These are phyloP conservation scores for Anthostomella pinea DNA, from an alignment of 2,329 filamentous ascomycete species.

Conservation along the genomic window DNA sequence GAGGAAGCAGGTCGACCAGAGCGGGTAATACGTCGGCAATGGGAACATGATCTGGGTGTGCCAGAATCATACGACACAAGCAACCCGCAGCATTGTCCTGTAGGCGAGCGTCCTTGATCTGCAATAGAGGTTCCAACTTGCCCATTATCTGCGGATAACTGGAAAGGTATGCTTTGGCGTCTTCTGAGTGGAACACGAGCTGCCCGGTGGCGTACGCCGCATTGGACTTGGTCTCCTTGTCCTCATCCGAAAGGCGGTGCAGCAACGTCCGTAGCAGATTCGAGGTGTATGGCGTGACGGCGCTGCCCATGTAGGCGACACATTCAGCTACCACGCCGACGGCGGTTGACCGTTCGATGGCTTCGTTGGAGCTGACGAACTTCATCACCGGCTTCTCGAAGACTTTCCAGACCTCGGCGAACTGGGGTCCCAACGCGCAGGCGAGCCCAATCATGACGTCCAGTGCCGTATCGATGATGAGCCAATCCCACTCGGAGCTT, in stretches of 20 bases:
- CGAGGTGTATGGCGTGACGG: conserved; percentile 78
- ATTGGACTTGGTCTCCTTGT: conserved; percentile 90
- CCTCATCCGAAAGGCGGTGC: conserved; percentile 84
- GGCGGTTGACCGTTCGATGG: conserved; percentile 82
- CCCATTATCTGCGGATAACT: conserved; percentile 74
- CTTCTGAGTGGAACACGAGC: conserved; percentile 76
- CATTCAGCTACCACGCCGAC: conserved; percentile 92
- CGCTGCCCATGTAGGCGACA: conserved; percentile 76
- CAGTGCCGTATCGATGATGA: conserved; percentile 89
- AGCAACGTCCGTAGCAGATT: conserved; percentile 76
- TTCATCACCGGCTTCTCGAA: conserved; percentile 91
- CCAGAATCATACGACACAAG: conserved; percentile 86
- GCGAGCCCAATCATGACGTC: conserved; percentile 86
- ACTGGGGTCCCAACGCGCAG: conserved; percentile 74
- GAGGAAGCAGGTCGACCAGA: conserved; percentile 73
- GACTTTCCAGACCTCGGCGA: conserved; percentile 89
- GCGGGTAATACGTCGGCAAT: conserved; percentile 78
- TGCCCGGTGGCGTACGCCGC: conserved; percentile 88
- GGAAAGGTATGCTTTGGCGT: conserved; percentile 70
- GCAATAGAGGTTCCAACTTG: conserved; percentile 83
- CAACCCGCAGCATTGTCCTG: conserved; percentile 94
- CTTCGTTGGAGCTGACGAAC: conserved; percentile 81
- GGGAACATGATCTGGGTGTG: conserved; percentile 79
- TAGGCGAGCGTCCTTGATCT: conserved; percentile 73
- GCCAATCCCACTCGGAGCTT: conserved; percentile 95